Conservation (phyloP, 768 basidiomycete species). For the Russula earlei region DNA sequence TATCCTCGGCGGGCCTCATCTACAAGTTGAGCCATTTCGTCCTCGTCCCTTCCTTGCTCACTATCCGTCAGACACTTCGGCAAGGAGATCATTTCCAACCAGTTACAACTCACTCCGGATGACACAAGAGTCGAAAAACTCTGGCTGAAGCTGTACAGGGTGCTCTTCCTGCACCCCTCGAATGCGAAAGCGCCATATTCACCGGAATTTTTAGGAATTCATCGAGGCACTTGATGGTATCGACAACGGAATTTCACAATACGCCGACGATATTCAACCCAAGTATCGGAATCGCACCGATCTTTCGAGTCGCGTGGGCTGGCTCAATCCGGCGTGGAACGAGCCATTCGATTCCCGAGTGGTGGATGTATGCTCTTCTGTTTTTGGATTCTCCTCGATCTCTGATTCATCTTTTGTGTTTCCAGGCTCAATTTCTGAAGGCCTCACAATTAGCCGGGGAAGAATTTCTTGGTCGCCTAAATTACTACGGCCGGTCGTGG, state of each 20-base stretch:
- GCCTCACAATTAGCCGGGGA: slow-evolving; percentile 77
- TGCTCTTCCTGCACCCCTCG: slow-evolving; percentile 23
- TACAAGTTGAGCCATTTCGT: slow-evolving; percentile 63
- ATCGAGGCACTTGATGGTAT: slow-evolving; percentile 92
- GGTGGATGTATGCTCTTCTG: slow-evolving; percentile 53
- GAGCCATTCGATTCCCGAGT: slow-evolving; percentile 53
- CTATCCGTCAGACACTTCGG: slow-evolving; percentile 66
- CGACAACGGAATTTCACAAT: slow-evolving; percentile 90
- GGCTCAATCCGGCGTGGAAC: slow-evolving; percentile 91
- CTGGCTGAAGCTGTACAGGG: slow-evolving; percentile 87
- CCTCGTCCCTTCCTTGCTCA: background rate
- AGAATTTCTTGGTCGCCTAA: slow-evolving; percentile 73
- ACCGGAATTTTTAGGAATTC: slow-evolving; percentile 54
- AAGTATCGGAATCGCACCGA: slow-evolving; percentile 75
- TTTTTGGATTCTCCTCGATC: background rate
- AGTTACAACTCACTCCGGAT: slow-evolving; percentile 38
- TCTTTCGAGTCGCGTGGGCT: slow-evolving; percentile 71
- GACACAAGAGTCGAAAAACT: slow-evolving; percentile 62
- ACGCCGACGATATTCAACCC: slow-evolving; percentile 52
- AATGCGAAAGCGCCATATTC: slow-evolving; percentile 4
- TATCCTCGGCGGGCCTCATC: slow-evolving; percentile 86
- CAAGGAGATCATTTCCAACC: slow-evolving; percentile 67
- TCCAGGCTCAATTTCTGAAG: slow-evolving; percentile 58
- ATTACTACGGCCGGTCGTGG: slow-evolving; percentile 86
- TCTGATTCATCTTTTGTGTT: background rate